These are phyloP conservation scores for Telopea speciosissima DNA, from an alignment of 177 flowering plant species.

Conservation along the genomic window DNA sequence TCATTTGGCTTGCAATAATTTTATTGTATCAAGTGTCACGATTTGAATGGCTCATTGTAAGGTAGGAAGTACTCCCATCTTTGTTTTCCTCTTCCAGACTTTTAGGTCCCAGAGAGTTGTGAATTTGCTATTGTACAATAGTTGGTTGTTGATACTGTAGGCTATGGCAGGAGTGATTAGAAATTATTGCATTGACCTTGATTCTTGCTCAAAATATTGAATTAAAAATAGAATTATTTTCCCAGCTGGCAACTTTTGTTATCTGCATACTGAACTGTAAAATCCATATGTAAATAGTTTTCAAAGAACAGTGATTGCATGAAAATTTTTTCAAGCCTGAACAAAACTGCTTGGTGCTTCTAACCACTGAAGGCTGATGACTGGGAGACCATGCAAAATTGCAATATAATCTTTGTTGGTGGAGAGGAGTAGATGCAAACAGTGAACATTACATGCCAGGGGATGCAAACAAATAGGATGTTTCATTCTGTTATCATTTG, in stretches of 20 bases:
- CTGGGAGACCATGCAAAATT: background rate
- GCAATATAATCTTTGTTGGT: too few relatives aligned
- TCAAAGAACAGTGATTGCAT: background rate
- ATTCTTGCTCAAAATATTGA: background rate
- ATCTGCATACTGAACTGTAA: background rate
- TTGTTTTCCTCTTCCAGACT: too few relatives aligned
- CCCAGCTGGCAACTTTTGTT: background rate
- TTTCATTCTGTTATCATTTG: constrained; percentile 5
- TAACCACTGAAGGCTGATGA: too few relatives aligned
- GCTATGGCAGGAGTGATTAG: background rate
- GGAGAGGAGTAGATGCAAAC: background rate
- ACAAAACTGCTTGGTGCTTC: background rate
- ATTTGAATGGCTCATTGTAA: too few relatives aligned
- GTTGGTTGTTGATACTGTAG: too few relatives aligned
- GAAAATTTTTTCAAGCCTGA: background rate
- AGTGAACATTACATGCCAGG: too few relatives aligned
- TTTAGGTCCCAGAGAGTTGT: background rate
- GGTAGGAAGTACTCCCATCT: too few relatives aligned
- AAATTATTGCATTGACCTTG: background rate
- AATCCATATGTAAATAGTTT: background rate
- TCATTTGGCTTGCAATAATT: too few relatives aligned
- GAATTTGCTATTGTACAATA: background rate
- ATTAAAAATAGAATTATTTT: background rate
- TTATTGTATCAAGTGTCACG: too few relatives aligned
- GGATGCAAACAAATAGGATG: constrained; percentile 2